Evolutionary conservation across 495 filamentous ascomycete genomes (phyloP).

Genomic region (Mytilinidion resinicola): DNA sequence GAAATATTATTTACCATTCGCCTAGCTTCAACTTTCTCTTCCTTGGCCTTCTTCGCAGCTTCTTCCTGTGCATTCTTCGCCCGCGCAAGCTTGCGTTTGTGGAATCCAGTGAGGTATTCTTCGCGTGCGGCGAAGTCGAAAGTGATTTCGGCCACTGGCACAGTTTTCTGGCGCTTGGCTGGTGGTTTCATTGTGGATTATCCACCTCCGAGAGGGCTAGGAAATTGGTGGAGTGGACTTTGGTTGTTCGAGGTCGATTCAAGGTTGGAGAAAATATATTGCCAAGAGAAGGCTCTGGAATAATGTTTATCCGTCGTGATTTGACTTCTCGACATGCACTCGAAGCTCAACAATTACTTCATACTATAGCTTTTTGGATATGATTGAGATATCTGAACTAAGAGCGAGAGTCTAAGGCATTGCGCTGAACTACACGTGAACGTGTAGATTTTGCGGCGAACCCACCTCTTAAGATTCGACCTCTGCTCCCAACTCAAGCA

Average conservation of each 20-base stretch:
- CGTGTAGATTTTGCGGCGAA: background rate
- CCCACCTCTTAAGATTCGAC: background rate
- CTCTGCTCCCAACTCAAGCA: background rate
- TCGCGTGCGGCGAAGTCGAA: constrained; percentile 72
- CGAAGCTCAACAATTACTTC: no score
- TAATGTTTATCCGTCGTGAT: no score
- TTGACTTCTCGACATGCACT: no score
- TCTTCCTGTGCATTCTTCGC: constrained; percentile 75
- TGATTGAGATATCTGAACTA: no score
- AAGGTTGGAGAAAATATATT: no score
- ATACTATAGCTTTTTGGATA: no score
- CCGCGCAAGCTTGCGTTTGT: constrained; percentile 83
- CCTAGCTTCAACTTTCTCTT: constrained; percentile 65
- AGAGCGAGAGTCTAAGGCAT: no score
- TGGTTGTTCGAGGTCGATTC: no score
- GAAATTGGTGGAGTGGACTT: no score
- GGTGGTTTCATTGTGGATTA: constrained; percentile 4
- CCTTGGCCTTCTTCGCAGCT: constrained; percentile 62
- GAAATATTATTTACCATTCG: constrained; percentile 52
- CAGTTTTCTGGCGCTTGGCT: constrained; percentile 4
- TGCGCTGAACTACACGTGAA: background rate
- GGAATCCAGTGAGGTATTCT: constrained; percentile 91
- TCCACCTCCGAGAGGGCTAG: background rate
- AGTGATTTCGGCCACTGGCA: constrained; percentile 62
- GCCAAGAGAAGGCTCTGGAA: no score